Base-by-base conservation (phyloP, 1,284 basidiomycete species). In the Tilletia setariae region DNA sequence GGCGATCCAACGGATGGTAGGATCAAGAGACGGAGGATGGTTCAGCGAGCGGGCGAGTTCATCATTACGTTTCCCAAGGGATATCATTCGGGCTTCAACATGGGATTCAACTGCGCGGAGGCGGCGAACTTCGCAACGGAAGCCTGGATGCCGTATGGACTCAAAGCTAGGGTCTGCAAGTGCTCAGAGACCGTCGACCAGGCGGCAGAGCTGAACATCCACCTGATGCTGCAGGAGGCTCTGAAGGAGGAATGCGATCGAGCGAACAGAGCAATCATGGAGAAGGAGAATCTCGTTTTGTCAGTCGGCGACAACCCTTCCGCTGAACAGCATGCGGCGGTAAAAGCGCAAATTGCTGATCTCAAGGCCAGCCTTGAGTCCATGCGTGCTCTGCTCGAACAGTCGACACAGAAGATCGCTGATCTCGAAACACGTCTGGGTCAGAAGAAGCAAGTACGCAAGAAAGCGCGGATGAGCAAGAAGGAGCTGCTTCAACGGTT, bases 81-180 rank as follows among this genome's bases (percentile, higher is more conserved):
- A 8, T 97, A 97, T 82, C 94, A 97, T 81, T 91, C 93, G 0
- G 95, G 95, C 19, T 98, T 96, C 86, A 98, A 98, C 80, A 85
- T 98, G 44, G 96, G 95, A 16, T 90, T 96, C 82, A 98, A 98
- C 81, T 98, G 95, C 78, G 95, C 95, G 1, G 96, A 98, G 84
- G 93, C 91, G 73, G 92, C 97, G 78, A 98, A 98, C 83, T 98
- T 98, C 83, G 96, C 96, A 0, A 86, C 98, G 28, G 92, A 97
- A 23, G 91, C 90, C 70, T 98, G 95, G 95, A 84, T 98, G 8
- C 92, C 95, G 64, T 84, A 95, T 25, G 95, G 94, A 23, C 75
- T 76, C 63, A 69, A 72, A 53, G 79, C 80, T 56, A 76, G 75
- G 66, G 78, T 76, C 44, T 82, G 80, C 69, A 73, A 79, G 47